A percentile compares a stretch with the other conserved stretches of the same genome.
These are phyloP conservation scores for Myriosclerotinia duriaeana DNA, from an alignment of 2,329 filamentous ascomycete genomes.

Conservation along the genomic window DNA sequence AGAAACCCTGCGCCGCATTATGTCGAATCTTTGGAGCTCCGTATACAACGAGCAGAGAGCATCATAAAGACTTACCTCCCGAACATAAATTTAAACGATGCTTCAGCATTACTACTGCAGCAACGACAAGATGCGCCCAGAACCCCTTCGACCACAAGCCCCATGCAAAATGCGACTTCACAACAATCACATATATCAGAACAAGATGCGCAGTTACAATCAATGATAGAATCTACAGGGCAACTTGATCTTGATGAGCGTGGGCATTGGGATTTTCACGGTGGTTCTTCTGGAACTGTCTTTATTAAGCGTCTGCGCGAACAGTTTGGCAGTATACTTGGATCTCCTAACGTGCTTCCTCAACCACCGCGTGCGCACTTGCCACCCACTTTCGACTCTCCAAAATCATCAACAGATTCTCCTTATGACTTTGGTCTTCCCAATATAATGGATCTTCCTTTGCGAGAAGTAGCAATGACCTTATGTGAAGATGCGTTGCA, in stretches of 20 bases:
- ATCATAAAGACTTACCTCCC: conserved; percentile 63
- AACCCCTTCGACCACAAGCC: conserved; percentile 27
- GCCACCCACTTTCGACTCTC: conserved; percentile 36
- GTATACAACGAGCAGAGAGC: conserved; percentile 68
- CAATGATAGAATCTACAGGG: conserved; percentile 92
- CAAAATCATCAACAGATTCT: conserved; percentile 37
- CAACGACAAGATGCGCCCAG: conserved; percentile 43
- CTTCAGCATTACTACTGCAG: conserved; percentile 62
- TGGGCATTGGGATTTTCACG: conserved; percentile 93
- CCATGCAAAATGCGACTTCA: conserved; percentile 9
- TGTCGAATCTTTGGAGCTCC: conserved; percentile 68
- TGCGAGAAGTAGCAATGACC: conserved; percentile 54
- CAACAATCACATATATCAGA: conserved; percentile 39
- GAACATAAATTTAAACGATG: conserved; percentile 72
- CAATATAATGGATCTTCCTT: conserved; percentile 63
- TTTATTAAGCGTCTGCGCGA: conserved; percentile 86
- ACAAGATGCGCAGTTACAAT: conserved; percentile 75
- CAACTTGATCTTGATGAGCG: conserved; percentile 88
- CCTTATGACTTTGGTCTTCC: conserved; percentile 38
- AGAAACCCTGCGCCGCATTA: conserved; percentile 72
- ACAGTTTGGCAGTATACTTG: conserved; percentile 77
- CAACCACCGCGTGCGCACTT: conserved; percentile 46
- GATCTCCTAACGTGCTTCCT: conserved; percentile 60
- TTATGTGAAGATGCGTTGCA: conserved; percentile 57
- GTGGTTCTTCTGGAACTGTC: conserved; percentile 85